These are phyloP conservation scores for Boechera stricta DNA, from an alignment of 345 rosid genomes.

Conservation along the genomic window DNA sequence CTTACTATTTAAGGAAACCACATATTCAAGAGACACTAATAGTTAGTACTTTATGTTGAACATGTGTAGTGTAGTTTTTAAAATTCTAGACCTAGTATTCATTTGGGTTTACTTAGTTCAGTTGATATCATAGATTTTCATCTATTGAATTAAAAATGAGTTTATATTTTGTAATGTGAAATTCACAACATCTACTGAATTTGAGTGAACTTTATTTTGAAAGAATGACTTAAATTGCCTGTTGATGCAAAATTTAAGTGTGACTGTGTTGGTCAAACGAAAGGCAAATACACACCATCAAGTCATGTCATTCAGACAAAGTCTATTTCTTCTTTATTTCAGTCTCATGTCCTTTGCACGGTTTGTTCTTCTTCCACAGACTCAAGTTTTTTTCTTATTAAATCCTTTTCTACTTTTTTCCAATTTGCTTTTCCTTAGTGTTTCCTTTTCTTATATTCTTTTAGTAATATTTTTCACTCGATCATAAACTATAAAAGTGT, in stretches of 20 bases:
- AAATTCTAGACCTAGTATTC: background rate
- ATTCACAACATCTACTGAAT: background rate
- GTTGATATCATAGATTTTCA: background rate
- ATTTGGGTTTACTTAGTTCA: background rate
- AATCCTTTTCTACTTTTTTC: conserved; percentile 20
- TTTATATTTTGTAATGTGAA: background rate
- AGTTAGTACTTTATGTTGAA: background rate
- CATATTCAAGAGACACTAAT: conserved; percentile 12
- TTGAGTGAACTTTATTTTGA: background rate
- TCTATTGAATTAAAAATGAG: background rate
- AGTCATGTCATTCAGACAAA: conserved; percentile 40
- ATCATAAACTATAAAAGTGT: conserved; percentile 32
- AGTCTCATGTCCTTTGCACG: conserved; percentile 41
- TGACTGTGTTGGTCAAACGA: conserved; percentile 46
- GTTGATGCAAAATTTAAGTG: conserved; percentile 16
- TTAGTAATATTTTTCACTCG: conserved; percentile 14
- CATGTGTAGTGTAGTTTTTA: background rate
- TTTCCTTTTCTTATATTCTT: conserved; percentile 34
- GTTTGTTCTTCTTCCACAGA: conserved; percentile 40
- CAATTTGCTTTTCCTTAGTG: conserved; percentile 44
- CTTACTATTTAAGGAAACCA: conserved; percentile 22
- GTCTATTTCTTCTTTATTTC: conserved; percentile 39
- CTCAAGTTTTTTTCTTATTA: background rate
- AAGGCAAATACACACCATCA: conserved; percentile 42
- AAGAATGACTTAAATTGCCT: background rate